A percentile compares a stretch with the other conserved stretches of the same genome.
These are phyloP conservation scores for Lunasporangiospora selenospora DNA, from an alignment of 192 early-diverging fungal species.

Conservation along the genomic window DNA sequence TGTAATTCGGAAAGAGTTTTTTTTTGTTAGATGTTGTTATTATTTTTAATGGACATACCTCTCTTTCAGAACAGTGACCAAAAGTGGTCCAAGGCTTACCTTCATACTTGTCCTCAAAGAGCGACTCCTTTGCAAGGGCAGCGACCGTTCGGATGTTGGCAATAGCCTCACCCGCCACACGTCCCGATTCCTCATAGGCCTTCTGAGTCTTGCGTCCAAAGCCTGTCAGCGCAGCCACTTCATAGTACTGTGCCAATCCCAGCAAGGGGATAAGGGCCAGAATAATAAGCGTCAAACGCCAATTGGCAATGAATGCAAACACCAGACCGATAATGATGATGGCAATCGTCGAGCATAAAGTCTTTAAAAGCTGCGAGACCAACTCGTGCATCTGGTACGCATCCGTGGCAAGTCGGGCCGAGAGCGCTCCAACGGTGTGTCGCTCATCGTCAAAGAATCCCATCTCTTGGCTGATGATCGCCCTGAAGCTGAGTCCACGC, in stretches of 20 bases:
- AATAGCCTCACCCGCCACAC: constrained; percentile 79
- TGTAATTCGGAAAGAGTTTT: background rate
- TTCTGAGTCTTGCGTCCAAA: constrained; percentile 58
- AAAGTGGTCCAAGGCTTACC: constrained; percentile 3
- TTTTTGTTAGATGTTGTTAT: background rate
- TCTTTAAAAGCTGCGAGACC: constrained; percentile 35
- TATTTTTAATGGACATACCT: background rate
- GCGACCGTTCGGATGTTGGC: constrained; percentile 79
- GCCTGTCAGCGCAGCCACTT: constrained; percentile 60
- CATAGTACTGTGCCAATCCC: constrained; percentile 62
- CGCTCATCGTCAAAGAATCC: constrained; percentile 75
- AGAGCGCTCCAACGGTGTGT: constrained; percentile 75
- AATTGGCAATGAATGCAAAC: constrained; percentile 62
- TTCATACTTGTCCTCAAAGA: constrained; percentile 32
- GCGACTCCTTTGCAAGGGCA: constrained; percentile 55
- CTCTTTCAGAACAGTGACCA: background rate
- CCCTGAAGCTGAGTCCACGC: constrained; percentile 65
- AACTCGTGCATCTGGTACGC: constrained; percentile 54
- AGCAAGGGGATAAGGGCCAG: constrained; percentile 74
- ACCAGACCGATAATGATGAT: constrained; percentile 12
- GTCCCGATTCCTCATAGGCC: constrained; percentile 71
- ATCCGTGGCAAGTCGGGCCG: constrained; percentile 74
- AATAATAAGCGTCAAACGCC: constrained; percentile 68
- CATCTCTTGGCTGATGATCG: constrained; percentile 74
- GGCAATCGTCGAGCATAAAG: constrained; percentile 5